Evolutionary conservation across 2,329 filamentous ascomycete species (phyloP).

Genomic region (Pyrenochaeta sp.): DNA sequence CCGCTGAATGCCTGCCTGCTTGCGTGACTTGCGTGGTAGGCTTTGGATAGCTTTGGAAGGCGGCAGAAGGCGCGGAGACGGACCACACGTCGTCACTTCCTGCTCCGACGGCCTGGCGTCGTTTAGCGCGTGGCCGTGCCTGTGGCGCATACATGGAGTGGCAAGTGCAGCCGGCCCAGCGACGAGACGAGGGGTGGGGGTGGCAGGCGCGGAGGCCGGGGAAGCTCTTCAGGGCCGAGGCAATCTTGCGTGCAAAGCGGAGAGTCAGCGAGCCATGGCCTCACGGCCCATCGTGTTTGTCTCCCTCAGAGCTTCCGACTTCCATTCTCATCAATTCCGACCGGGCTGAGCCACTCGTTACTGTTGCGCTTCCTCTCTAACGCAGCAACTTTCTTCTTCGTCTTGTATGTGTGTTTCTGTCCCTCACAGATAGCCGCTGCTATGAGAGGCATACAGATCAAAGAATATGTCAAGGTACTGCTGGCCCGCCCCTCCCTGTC

Average conservation of each 20-base stretch:
- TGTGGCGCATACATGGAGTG: not conserved
- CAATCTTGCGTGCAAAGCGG: conserved; percentile 10
- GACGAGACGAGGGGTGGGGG: conserved; percentile 12
- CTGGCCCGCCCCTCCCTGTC: conserved; percentile 8
- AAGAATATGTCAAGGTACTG: conserved; percentile 75
- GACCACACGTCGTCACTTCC: conserved; percentile 25
- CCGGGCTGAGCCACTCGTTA: not conserved
- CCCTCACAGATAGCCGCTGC: not conserved
- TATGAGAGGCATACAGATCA: conserved; percentile 80
- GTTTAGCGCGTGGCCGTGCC: conserved; percentile 24
- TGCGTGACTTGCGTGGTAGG: not conserved
- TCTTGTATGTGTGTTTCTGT: not conserved
- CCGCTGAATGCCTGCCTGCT: too few relatives aligned
- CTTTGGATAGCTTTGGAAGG: conserved; percentile 37
- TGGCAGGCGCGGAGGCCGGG: conserved; percentile 13
- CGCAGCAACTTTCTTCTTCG: not conserved
- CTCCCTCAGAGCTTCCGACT: too few relatives aligned
- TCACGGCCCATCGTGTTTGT: not conserved
- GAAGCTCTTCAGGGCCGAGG: conserved; percentile 25
- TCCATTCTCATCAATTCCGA: not conserved
- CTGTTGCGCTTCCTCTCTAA: not conserved
- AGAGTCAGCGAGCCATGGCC: not conserved
- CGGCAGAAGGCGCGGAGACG: conserved; percentile 32
- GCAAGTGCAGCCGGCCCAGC: not conserved
- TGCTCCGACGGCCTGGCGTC: conserved; percentile 18